Conservation (phyloP, 1,284 basidiomycete genomes). For the Sparassis latifolia region DNA sequence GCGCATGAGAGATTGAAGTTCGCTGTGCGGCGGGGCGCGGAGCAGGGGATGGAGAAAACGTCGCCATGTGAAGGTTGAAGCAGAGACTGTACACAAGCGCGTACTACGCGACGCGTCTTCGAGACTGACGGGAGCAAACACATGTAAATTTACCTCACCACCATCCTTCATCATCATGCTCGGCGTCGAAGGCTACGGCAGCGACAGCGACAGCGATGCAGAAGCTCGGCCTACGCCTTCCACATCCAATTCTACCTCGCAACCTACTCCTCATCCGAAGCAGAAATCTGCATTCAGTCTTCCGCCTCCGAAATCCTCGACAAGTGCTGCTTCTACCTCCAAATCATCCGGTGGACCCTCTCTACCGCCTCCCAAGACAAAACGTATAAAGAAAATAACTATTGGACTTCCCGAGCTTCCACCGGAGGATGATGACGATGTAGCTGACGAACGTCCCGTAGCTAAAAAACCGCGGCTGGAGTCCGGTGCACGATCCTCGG, state of each 20-base stretch:
- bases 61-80: slow-evolving; percentile 16
- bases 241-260: slow-evolving; percentile 9
- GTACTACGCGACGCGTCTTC: slow-evolving; percentile 7
- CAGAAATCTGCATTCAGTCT: slow-evolving; percentile 33
- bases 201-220: slow-evolving; percentile 52
- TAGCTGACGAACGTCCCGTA: slow-evolving; percentile 37
- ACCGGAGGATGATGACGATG: slow-evolving; percentile 35
- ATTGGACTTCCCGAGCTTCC: slow-evolving; percentile 57
- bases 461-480: slow-evolving; percentile 53
- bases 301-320: slow-evolving; percentile 23
- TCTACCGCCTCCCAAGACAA: slow-evolving; percentile 28
- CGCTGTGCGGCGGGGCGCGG: slow-evolving; percentile 23
- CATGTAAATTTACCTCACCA: slow-evolving; percentile 4
- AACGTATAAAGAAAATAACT: slow-evolving; percentile 59
- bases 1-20: slow-evolving; percentile 14
- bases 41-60: slow-evolving; percentile 22
- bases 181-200: slow-evolving; percentile 69
- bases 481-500: slow-evolving; percentile 54
- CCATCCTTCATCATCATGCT: slow-evolving; percentile 41
- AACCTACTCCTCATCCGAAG: slow-evolving; percentile 17
- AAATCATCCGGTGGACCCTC: slow-evolving; percentile 22
- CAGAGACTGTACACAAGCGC: slow-evolving; percentile 11
- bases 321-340: slow-evolving; percentile 21
- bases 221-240: slow-evolving; percentile 24
- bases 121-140: slow-evolving; percentile 1